phyloP scores from a whole-genome alignment of 73 alveolate species.

The Uronychia setigera region DNA sequence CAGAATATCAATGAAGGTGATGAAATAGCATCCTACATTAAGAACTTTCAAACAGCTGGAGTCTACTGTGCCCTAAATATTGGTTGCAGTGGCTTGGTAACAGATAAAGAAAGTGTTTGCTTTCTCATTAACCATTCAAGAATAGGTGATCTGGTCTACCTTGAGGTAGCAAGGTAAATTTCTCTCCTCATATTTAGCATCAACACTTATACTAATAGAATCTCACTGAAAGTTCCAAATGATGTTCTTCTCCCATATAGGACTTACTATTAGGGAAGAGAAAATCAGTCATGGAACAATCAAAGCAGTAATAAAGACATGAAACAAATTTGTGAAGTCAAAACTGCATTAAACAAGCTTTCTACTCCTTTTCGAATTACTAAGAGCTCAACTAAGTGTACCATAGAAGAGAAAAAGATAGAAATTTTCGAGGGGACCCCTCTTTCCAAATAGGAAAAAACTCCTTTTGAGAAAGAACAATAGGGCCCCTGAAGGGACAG shows the following conservation, averaged over 20 bases:
- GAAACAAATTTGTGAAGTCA: too few relatives aligned
- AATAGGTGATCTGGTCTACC: conserved; percentile 48
- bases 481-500: too few relatives aligned
- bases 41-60: conserved; percentile 41
- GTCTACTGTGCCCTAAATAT: conserved; percentile 42
- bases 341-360: too few relatives aligned
- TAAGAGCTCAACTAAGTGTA: too few relatives aligned
- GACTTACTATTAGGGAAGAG: too few relatives aligned
- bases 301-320: too few relatives aligned
- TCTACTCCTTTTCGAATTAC: too few relatives aligned
- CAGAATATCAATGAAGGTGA: background rate
- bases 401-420: too few relatives aligned
- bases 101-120: conserved; percentile 23
- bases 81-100: conserved; percentile 41
- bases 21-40: conserved; percentile 38
- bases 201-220: background rate
- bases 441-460: too few relatives aligned
- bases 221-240: background rate
- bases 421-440: too few relatives aligned
- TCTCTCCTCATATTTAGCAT: background rate
- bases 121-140: conserved; percentile 18
- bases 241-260: background rate
- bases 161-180: conserved; percentile 11
- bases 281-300: too few relatives aligned
- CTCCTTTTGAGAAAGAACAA: too few relatives aligned